A percentile compares a stretch with the other conserved stretches of the same genome.
Conservation (phyloP, 768 basidiomycete genomes). For the Leucocoprinus sp. region DNA sequence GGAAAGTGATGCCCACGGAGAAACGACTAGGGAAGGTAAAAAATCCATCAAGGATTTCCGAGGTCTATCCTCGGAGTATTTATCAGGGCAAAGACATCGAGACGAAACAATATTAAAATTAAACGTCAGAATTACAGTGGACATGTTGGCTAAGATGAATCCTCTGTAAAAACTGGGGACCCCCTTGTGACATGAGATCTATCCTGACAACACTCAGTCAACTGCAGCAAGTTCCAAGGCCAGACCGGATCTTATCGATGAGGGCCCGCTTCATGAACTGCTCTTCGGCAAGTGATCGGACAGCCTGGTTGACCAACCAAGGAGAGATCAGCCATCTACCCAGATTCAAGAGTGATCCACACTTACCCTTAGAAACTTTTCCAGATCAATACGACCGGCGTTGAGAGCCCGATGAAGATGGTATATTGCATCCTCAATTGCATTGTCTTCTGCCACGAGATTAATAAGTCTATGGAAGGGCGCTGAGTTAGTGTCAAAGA, state of each 20-base stretch:
- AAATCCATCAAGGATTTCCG: constrained; percentile 10
- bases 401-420: constrained; percentile 93
- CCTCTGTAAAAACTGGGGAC: constrained; percentile 3
- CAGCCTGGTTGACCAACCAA: constrained; percentile 41
- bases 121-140: neutral
- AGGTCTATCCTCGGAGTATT: neutral
- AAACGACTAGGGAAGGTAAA: constrained; percentile 10
- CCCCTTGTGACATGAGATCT: neutral
- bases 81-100: neutral
- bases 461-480: constrained; percentile 66
- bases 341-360: constrained; percentile 6
- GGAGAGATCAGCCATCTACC: constrained; percentile 1
- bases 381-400: constrained; percentile 84
- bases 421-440: constrained; percentile 97
- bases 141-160: neutral
- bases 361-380: constrained; percentile 85
- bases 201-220: neutral
- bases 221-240: constrained; percentile 31
- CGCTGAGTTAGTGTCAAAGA: constrained; percentile 6
- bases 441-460: constrained; percentile 98
- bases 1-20: constrained; percentile 7
- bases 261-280: constrained; percentile 96
- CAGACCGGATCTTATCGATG: constrained; percentile 78
- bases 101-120: constrained; percentile 1
- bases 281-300: constrained; percentile 84